Conservation (phyloP, 2,329 filamentous ascomycete genomes). For the Didymella pinodella region DNA sequence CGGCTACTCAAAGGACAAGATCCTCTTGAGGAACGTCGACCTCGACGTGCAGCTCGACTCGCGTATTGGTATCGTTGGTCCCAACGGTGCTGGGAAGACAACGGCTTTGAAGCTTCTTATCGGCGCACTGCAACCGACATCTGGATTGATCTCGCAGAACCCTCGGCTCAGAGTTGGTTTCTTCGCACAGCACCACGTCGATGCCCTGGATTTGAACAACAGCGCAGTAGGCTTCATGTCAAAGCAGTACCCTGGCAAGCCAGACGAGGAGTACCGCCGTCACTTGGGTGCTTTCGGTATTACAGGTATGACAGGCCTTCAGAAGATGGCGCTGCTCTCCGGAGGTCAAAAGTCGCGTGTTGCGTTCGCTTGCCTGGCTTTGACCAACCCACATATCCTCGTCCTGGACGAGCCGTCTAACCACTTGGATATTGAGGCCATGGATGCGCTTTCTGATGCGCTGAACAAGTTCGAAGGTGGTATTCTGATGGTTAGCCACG, state of each 20-base stretch:
- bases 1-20: constrained; percentile 81
- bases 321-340: constrained; percentile 93
- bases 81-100: constrained; percentile 98
- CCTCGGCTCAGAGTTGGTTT: constrained; percentile 90
- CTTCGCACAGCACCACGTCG: constrained; percentile 98
- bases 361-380: constrained; percentile 92
- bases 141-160: constrained; percentile 86
- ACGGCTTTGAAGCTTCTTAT: constrained; percentile 98
- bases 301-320: constrained; percentile 93
- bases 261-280: constrained; percentile 95
- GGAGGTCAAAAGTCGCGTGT: constrained; percentile 99
- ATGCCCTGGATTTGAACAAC: constrained; percentile 87
- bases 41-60: constrained; percentile 97
- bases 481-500: constrained; percentile 98
- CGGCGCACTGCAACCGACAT: constrained; percentile 77
- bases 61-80: constrained; percentile 97
- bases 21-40: constrained; percentile 85
- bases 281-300: constrained; percentile 86
- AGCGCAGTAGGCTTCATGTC: constrained; percentile 97
- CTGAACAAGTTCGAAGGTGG: constrained; percentile 89
- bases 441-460: constrained; percentile 91
- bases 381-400: constrained; percentile 94
- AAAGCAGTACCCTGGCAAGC: constrained; percentile 85
- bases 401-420: constrained; percentile 99
- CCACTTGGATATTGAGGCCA: constrained; percentile 98